These are phyloP conservation scores for Pseudopediastrum boryanum DNA, from an alignment of 139 green algal genomes.

Conservation along the genomic window DNA sequence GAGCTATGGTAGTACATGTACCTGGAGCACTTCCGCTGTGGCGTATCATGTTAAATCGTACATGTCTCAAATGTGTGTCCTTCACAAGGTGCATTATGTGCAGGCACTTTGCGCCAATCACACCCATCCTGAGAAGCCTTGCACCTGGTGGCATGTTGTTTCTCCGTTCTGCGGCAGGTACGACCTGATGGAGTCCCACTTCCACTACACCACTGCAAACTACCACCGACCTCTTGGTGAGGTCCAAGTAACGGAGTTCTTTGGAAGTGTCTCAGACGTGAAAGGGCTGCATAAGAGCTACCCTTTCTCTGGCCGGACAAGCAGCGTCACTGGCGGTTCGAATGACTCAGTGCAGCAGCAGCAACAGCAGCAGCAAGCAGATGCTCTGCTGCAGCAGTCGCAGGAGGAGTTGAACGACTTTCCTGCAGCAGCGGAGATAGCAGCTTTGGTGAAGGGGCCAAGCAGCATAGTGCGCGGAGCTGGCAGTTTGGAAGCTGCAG, in stretches of 20 bases:
- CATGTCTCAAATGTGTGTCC: neutral
- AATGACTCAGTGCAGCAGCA: neutral
- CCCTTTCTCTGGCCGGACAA: neutral
- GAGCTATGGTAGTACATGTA: too few relatives aligned
- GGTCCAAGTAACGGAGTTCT: slow-evolving; percentile 50
- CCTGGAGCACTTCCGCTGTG: neutral
- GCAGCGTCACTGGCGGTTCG: neutral
- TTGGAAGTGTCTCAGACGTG: slow-evolving; percentile 27
- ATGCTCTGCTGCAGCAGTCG: neutral
- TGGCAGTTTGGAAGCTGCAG: too few relatives aligned
- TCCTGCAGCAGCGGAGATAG: neutral
- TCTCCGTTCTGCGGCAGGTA: slow-evolving; percentile 15
- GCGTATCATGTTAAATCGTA: neutral
- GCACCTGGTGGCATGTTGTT: neutral
- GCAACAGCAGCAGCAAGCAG: neutral
- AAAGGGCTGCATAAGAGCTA: neutral
- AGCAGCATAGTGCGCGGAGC: too few relatives aligned
- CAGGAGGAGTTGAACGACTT: neutral
- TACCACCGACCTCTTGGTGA: slow-evolving; percentile 24
- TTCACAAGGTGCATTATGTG: neutral
- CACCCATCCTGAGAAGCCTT: neutral
- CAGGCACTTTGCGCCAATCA: neutral
- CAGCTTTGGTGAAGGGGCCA: too few relatives aligned
- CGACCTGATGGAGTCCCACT: slow-evolving; percentile 40
- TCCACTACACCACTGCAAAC: slow-evolving; percentile 20